These are phyloP conservation scores for Eruca vesicaria DNA, from an alignment of 441 rosid genomes.

Conservation along the genomic window DNA sequence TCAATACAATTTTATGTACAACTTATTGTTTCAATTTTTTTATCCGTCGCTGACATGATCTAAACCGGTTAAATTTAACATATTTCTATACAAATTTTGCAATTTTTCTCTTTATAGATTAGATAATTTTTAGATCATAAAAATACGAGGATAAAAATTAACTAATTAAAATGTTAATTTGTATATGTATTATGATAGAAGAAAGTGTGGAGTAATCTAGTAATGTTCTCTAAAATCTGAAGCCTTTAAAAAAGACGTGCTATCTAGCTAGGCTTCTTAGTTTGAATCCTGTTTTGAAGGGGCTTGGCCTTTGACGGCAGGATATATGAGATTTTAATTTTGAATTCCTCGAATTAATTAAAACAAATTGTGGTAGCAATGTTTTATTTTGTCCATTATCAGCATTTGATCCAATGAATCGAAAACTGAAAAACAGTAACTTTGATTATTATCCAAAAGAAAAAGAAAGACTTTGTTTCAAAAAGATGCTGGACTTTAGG, in stretches of 20 bases:
- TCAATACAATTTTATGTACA: background rate
- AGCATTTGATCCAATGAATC: too few species aligned
- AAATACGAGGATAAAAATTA: background rate
- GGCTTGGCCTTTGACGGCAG: background rate
- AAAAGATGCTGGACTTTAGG: constrained; percentile 19
- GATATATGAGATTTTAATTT: background rate
- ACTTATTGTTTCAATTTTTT: background rate
- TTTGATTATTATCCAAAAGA: constrained; percentile 6
- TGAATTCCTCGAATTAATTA: background rate
- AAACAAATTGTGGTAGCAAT: background rate
- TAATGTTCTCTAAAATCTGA: background rate
- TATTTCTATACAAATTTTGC: background rate
- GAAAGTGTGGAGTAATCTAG: background rate
- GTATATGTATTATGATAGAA: background rate
- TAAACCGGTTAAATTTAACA: background rate
- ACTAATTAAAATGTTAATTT: background rate
- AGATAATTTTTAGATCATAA: background rate
- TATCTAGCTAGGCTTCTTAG: background rate
- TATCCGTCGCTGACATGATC: background rate
- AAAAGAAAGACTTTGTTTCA: background rate
- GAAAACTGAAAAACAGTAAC: background rate
- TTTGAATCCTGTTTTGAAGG: background rate
- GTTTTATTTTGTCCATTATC: too few species aligned
- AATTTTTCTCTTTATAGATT: background rate
- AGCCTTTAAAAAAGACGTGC: background rate